phyloP scores from a whole-genome alignment of 108 stramenopile genomes.

The Discostella stelligeroides region DNA sequence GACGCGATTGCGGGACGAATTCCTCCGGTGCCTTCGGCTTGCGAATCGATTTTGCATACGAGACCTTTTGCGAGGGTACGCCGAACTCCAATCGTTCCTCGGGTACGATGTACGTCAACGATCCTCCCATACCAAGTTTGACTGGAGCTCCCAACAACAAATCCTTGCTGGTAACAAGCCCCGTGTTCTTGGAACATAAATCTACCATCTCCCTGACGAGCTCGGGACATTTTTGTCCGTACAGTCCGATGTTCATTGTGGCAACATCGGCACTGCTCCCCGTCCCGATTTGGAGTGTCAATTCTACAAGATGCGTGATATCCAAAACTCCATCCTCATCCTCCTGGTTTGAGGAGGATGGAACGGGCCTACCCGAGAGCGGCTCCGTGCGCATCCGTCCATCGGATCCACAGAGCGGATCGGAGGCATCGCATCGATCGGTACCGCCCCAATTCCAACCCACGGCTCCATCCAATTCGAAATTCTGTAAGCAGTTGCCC shows the following conservation, averaged over 20 bases:
- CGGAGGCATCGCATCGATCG: slow-evolving; percentile 81
- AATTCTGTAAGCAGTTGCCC: slow-evolving; percentile 80
- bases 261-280: slow-evolving; percentile 60
- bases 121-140: slow-evolving; percentile 57
- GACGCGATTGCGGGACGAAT: slow-evolving; percentile 70
- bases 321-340: too few relatives aligned
- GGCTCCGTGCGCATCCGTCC: slow-evolving; percentile 58
- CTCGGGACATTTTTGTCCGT: slow-evolving; percentile 62
- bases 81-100: slow-evolving; percentile 71
- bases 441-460: slow-evolving; percentile 88
- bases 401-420: slow-evolving; percentile 73
- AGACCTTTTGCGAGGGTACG: slow-evolving; percentile 65
- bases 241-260: slow-evolving; percentile 66
- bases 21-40: slow-evolving; percentile 52
- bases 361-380: slow-evolving; percentile 41
- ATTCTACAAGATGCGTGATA: slow-evolving; percentile 63
- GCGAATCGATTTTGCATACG: slow-evolving; percentile 61
- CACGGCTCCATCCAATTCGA: slow-evolving; percentile 83
- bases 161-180: slow-evolving; percentile 58
- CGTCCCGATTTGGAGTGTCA: slow-evolving; percentile 51
- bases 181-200: slow-evolving; percentile 50
- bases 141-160: slow-evolving; percentile 63
- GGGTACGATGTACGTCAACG: slow-evolving; percentile 56
- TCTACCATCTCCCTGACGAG: slow-evolving; percentile 58
- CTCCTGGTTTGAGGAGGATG: slow-evolving; percentile 40